A percentile compares a stretch with the other conserved stretches of the same genome.
phyloP scores from a whole-genome alignment of 1,284 basidiomycete genomes.

The Sporisorium iseilematis-ciliati region DNA sequence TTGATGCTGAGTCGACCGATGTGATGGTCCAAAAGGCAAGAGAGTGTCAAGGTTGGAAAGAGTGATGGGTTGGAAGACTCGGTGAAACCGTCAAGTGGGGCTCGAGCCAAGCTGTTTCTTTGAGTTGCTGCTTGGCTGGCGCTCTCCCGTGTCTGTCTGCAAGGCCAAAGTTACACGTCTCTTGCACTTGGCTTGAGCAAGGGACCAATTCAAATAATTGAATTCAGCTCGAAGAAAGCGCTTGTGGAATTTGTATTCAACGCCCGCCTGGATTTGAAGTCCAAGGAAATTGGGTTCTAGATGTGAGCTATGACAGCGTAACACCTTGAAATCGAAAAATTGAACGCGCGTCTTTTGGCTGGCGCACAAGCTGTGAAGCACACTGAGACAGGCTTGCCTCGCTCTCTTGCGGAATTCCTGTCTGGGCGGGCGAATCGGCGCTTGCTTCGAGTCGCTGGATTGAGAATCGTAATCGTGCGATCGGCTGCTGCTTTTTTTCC shows the following conservation, averaged over 20 bases:
- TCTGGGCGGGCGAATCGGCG: not conserved
- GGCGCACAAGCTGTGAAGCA: not conserved
- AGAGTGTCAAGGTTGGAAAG: not conserved
- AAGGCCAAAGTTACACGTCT: constrained; percentile 5
- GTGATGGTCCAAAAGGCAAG: not conserved
- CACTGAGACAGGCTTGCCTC: not conserved
- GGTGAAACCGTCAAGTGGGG: not conserved
- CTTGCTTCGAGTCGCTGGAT: not conserved
- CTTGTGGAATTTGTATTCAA: not conserved
- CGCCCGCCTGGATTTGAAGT: not conserved
- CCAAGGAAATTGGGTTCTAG: not conserved
- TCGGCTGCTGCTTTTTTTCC: not conserved
- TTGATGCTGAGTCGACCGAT: constrained; percentile 2
- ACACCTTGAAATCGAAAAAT: not conserved
- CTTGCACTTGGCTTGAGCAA: not conserved
- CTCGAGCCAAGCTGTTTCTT: constrained; percentile 11
- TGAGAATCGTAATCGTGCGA: constrained; percentile 8
- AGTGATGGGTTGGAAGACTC: constrained; percentile 5
- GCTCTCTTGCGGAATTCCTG: not conserved
- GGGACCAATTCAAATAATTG: not conserved
- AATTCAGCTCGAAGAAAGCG: not conserved
- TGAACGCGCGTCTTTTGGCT: not conserved
- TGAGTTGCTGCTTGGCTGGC: no score
- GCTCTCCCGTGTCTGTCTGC: not conserved
- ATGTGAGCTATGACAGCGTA: not conserved